These are phyloP conservation scores for Bipolaris sorokiniana DNA, from an alignment of 2,329 filamentous ascomycete species.

Conservation along the genomic window DNA sequence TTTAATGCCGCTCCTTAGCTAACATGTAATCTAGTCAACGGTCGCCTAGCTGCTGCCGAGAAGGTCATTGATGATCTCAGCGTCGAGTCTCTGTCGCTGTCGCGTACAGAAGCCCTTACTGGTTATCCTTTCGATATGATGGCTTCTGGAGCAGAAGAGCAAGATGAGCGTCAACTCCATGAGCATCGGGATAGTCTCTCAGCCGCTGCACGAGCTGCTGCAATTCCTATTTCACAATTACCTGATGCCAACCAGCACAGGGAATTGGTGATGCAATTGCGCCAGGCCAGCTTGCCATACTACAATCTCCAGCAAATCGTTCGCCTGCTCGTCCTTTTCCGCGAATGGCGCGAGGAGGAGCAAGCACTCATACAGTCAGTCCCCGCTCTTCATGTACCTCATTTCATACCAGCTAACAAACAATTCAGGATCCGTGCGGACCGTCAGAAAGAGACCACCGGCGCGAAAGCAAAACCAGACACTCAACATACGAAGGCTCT, in stretches of 20 bases:
- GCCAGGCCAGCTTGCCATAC: conserved; percentile 44
- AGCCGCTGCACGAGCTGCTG: conserved; percentile 23
- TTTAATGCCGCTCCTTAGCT: conserved; percentile 16
- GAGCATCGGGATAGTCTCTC: conserved; percentile 30
- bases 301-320: conserved; percentile 53
- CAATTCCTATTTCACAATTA: conserved; percentile 28
- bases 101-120: conserved; percentile 52
- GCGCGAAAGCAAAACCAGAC: conserved; percentile 24
- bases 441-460: conserved; percentile 15
- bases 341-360: conserved; percentile 53
- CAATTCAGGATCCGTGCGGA: conserved; percentile 19
- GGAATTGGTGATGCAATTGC: conserved; percentile 28
- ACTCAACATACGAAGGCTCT: conserved; percentile 47
- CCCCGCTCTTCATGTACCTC: neutral
- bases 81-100: conserved; percentile 53
- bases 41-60: conserved; percentile 62
- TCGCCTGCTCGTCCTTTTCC: conserved; percentile 51
- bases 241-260: conserved; percentile 30
- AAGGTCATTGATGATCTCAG: conserved; percentile 59
- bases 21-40: conserved; percentile 45
- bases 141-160: conserved; percentile 32
- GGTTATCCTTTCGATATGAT: conserved; percentile 48
- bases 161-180: conserved; percentile 32
- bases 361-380: conserved; percentile 45
- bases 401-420: conserved; percentile 10